These are phyloP conservation scores for Chloroidium sp. DNA, from an alignment of 163 green algal genomes.

Conservation along the genomic window DNA sequence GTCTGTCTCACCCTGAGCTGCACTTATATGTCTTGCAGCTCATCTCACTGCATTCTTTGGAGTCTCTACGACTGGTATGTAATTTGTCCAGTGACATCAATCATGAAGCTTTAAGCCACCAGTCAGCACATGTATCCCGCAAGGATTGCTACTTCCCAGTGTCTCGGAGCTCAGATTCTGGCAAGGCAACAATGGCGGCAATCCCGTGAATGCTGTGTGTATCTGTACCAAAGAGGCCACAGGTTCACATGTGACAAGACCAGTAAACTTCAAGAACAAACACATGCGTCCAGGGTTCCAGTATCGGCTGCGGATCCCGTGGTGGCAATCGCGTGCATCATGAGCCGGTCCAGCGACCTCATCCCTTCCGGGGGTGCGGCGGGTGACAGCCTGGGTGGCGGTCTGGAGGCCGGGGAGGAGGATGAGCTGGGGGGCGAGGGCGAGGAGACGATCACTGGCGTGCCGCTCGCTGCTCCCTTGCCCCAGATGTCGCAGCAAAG, in stretches of 20 bases:
- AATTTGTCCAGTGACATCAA: not conserved
- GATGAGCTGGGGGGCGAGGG: not conserved
- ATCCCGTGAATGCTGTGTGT: too few species aligned
- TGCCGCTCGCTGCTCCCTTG: not conserved
- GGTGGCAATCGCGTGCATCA: conserved; percentile 38
- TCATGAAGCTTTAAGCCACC: too few species aligned
- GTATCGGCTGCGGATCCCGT: conserved; percentile 47
- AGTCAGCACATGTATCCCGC: too few species aligned
- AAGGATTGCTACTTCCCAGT: too few species aligned
- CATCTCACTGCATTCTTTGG: too few species aligned
- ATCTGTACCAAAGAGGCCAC: too few species aligned
- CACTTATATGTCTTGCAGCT: too few species aligned
- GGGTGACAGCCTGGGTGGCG: conserved; percentile 2
- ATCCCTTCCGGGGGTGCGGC: not conserved
- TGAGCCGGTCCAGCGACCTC: conserved; percentile 15
- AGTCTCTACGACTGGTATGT: not conserved
- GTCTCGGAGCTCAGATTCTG: too few species aligned
- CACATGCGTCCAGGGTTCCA: conserved; percentile 20
- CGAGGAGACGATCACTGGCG: not conserved
- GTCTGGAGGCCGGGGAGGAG: conserved; percentile 4
- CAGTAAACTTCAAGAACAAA: not conserved
- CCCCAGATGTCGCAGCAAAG: not conserved
- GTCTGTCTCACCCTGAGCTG: too few species aligned
- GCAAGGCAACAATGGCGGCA: too few species aligned
- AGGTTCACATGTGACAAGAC: not conserved